These are phyloP conservation scores for Gigaspora rosea DNA, from an alignment of 192 early-diverging fungal genomes.

Conservation along the genomic window DNA sequence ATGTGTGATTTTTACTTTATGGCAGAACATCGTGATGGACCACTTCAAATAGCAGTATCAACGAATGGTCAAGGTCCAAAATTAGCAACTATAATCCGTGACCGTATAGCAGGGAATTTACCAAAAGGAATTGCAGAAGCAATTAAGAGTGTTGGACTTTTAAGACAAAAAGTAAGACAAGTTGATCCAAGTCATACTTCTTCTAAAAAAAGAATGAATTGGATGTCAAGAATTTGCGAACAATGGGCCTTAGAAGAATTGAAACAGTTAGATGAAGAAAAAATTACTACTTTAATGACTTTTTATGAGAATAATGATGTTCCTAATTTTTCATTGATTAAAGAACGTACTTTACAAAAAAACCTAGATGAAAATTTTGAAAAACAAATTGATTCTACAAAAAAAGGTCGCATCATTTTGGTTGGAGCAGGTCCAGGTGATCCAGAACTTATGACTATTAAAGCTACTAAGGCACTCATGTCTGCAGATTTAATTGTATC, in stretches of 20 bases:
- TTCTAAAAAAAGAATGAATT: constrained; percentile 77
- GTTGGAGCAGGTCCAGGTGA: constrained; percentile 88
- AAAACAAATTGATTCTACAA: neutral
- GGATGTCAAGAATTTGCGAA: constrained; percentile 84
- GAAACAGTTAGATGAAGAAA: constrained; percentile 62
- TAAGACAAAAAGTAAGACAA: constrained; percentile 65
- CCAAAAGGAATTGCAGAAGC: constrained; percentile 67
- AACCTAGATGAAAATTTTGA: neutral
- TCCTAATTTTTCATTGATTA: constrained; percentile 1
- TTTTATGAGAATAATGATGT: constrained; percentile 55
- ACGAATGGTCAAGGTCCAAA: constrained; percentile 88
- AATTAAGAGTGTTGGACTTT: constrained; percentile 67
- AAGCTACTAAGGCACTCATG: constrained; percentile 60
- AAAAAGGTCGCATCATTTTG: constrained; percentile 55
- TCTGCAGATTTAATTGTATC: constrained; percentile 84
- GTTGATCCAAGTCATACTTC: constrained; percentile 63
- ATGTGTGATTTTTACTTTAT: constrained; percentile 95
- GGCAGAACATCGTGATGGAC: constrained; percentile 77
- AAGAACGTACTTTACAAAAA: no score
- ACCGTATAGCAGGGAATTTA: constrained; percentile 61
- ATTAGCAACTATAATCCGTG: constrained; percentile 80
- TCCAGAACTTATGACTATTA: constrained; percentile 76
- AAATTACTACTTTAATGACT: constrained; percentile 58
- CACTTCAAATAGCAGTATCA: constrained; percentile 87
- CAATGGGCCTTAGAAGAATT: constrained; percentile 79